phyloP scores from a whole-genome alignment of 768 basidiomycete genomes.

The Termitomyces sp. region DNA sequence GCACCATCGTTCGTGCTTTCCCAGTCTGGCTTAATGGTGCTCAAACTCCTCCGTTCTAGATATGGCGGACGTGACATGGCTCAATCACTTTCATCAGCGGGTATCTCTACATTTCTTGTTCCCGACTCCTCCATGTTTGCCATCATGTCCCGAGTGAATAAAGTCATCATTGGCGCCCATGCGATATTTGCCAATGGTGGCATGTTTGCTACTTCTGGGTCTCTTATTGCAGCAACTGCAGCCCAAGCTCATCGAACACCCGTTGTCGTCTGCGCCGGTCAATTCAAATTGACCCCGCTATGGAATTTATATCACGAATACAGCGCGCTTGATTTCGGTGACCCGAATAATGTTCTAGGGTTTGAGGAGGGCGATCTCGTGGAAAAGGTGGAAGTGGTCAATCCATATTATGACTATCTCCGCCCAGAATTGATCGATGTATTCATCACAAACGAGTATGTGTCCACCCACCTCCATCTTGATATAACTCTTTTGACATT shows the following conservation, averaged over 20 bases:
- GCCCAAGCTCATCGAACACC: slow-evolving; percentile 88
- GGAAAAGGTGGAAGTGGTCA: slow-evolving; percentile 87
- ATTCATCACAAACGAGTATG: slow-evolving; percentile 97
- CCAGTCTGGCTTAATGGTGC: background rate
- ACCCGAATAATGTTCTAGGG: slow-evolving; percentile 54
- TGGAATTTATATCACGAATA: slow-evolving; percentile 89
- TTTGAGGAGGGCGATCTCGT: slow-evolving; percentile 76
- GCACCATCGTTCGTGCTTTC: slow-evolving; percentile 73
- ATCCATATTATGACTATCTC: slow-evolving; percentile 97
- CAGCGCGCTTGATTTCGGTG: slow-evolving; percentile 77
- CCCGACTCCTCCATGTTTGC: slow-evolving; percentile 96
- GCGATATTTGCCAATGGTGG: slow-evolving; percentile 97
- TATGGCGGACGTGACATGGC: slow-evolving; percentile 87
- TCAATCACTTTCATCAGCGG: slow-evolving; percentile 66
- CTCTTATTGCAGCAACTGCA: slow-evolving; percentile 78
- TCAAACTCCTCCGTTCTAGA: slow-evolving; percentile 31
- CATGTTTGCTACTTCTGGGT: slow-evolving; percentile 86
- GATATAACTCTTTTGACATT: background rate
- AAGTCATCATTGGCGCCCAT: slow-evolving; percentile 92
- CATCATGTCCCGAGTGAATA: slow-evolving; percentile 94
- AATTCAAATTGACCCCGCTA: slow-evolving; percentile 91
- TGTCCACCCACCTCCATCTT: slow-evolving; percentile 16
- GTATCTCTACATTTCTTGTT: slow-evolving; percentile 93
- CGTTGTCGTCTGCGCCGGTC: slow-evolving; percentile 90
- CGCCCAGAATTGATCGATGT: slow-evolving; percentile 88